Evolutionary conservation across 1,284 basidiomycete genomes (phyloP), one percentile per base, ranked within the genome.

Genomic region (Boletus sp.): DNA sequence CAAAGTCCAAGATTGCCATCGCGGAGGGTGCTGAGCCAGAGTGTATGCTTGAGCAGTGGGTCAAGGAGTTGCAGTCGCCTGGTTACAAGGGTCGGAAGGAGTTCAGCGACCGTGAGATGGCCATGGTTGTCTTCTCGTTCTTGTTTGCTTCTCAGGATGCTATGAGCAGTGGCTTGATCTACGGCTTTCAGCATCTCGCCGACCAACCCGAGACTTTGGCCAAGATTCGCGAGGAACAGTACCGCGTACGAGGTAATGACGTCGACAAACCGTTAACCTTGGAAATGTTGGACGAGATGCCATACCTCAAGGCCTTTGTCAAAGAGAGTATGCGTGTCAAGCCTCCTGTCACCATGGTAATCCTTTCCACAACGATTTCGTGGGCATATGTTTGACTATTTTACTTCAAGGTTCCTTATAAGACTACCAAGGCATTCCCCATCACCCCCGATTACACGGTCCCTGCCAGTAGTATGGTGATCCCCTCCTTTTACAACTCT

Each of bases 91-190:
- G 91, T 65, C 86, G 87, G 61, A 85, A 85, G 66, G 94, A 98
- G 68, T 98, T 97, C 79, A 93, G 88, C 63, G 91, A 98, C 77
- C 84, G 87, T 68, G 97, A 99, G 78, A 99, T 99, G 84, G 95
- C 90, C 35, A 94, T 98, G 90, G 95, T 97, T 67, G 79, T 97
- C 46, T 88, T 99, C 71, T 95, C 93, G 25, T 99, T 99, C 89
- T 81, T 99, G 61, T 99, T 99, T 71, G 97, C 97, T 13, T 94
- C 91, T 30, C 97, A 99, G 80, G 97, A 99, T 75, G 97, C 97
- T 63, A 98, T 99, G 97, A 94, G 93, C 73, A 92, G 89, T 64
- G 94, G 94, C 56, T 80, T 96, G 66, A 94, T 96, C 71, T 98
- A 94, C 77, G 89, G 89, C 49, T 97, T 99, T 87, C 97, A 99